Conservation (phyloP, 1,284 basidiomycete species). For the Microbotryum lychnidis-dioicae region DNA sequence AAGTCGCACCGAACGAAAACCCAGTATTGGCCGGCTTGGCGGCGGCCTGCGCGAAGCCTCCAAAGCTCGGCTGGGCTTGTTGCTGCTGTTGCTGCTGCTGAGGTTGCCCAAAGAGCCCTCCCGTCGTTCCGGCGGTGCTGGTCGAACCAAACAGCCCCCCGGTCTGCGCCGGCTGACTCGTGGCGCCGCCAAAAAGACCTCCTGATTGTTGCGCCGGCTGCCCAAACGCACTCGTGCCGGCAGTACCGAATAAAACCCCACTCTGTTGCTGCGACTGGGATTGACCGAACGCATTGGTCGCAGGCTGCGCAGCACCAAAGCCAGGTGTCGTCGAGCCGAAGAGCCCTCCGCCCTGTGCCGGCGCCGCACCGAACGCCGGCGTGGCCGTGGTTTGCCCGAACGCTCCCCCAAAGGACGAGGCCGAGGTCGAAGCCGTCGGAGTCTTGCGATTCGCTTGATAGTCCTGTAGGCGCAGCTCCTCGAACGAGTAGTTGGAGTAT, state of each 20-base stretch:
- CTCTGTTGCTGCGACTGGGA: conserved; percentile 34
- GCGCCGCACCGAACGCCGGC: conserved; percentile 37
- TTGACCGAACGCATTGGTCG: conserved; percentile 38
- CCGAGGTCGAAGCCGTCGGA: conserved; percentile 48
- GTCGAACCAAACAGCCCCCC: conserved; percentile 18
- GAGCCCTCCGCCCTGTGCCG: conserved; percentile 36
- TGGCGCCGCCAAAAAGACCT: background rate
- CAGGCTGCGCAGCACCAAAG: conserved; percentile 36
- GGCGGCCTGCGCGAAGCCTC: conserved; percentile 10
- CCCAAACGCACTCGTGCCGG: conserved; percentile 40
- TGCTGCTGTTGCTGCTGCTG: conserved; percentile 31
- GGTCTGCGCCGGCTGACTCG: conserved; percentile 20
- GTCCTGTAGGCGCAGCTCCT: conserved; percentile 45
- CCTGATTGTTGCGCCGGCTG: conserved; percentile 29
- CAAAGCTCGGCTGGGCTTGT: conserved; percentile 1
- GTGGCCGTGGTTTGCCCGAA: conserved; percentile 35
- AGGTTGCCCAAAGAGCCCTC: conserved; percentile 22
- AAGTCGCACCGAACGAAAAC: conserved; percentile 26
- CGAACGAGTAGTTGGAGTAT: conserved; percentile 30
- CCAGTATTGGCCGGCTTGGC: conserved; percentile 35
- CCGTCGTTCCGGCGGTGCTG: conserved; percentile 12
- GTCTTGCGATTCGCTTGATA: conserved; percentile 55
- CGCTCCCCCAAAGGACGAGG: conserved; percentile 38
- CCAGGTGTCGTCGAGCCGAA: conserved; percentile 45
- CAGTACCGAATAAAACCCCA: conserved; percentile 39